These are phyloP conservation scores for Heliophila coronopifolia DNA, from an alignment of 441 rosid species.

Conservation along the genomic window DNA sequence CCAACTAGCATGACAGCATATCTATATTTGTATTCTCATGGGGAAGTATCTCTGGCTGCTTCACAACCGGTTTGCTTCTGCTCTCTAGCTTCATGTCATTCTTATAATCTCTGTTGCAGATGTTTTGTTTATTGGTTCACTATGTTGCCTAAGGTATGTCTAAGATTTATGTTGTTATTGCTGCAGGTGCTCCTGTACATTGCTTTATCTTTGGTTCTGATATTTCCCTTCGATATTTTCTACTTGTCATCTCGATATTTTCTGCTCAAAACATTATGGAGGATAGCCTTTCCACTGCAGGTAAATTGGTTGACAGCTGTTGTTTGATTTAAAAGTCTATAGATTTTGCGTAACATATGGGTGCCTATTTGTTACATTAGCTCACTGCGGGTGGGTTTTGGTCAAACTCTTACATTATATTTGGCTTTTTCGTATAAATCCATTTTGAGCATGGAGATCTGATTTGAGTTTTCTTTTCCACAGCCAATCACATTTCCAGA, in stretches of 20 bases:
- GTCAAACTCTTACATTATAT: not conserved
- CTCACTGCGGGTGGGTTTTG: too few species aligned
- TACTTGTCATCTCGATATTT: slow-evolving; percentile 60
- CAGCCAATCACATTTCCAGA: slow-evolving; percentile 74
- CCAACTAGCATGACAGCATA: slow-evolving; percentile 78
- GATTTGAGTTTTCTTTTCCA: slow-evolving; percentile 11
- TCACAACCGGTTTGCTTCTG: slow-evolving; percentile 68
- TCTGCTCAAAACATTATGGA: slow-evolving; percentile 66
- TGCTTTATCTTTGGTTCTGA: slow-evolving; percentile 51
- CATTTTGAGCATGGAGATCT: not conserved
- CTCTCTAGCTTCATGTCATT: slow-evolving; percentile 11
- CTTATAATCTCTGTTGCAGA: not conserved
- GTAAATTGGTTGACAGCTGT: slow-evolving; percentile 30
- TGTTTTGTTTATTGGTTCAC: not conserved
- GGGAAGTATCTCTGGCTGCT: slow-evolving; percentile 73
- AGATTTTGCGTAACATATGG: not conserved
- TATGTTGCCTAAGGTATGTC: not conserved
- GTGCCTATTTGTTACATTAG: too few species aligned
- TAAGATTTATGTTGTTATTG: slow-evolving; percentile 9
- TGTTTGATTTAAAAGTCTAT: not conserved
- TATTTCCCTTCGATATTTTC: slow-evolving; percentile 70
- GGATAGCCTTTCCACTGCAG: slow-evolving; percentile 64
- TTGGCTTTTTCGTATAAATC: not conserved
- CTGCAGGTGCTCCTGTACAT: slow-evolving; percentile 59
- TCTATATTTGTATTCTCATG: slow-evolving; percentile 68